Conservation (phyloP, 2,329 filamentous ascomycete genomes). For the Metarhizium brunneum region DNA sequence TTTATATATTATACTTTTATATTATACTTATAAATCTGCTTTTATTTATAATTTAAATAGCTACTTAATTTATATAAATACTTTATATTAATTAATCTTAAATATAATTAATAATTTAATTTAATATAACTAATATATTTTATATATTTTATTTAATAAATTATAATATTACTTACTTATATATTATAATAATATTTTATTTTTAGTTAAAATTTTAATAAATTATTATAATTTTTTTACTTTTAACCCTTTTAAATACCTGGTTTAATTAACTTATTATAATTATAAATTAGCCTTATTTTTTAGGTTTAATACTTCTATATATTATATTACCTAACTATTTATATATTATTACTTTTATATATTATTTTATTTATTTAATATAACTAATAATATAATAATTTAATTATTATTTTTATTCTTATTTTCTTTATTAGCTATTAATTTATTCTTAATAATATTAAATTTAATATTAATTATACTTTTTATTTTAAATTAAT, state of each 20-base stretch:
- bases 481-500: neutral
- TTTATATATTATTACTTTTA: neutral
- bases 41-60: conserved; percentile 6
- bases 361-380: neutral
- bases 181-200: conserved; percentile 1
- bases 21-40: conserved; percentile 5
- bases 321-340: neutral
- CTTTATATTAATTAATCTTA: conserved; percentile 3
- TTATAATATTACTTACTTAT: neutral
- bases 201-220: neutral
- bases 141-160: neutral
- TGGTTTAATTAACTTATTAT: neutral
- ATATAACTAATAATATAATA: neutral
- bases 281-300: conserved; percentile 4
- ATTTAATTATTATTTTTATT: neutral
- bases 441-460: neutral
- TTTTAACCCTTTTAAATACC: conserved; percentile 2
- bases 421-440: neutral
- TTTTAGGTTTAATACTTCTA: neutral
- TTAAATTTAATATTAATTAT: neutral
- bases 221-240: neutral
- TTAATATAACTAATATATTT: neutral
- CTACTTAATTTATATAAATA: neutral
- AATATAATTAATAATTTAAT: conserved; percentile 2
- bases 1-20: conserved; percentile 2